Evolutionary conservation across 441 rosid species (phyloP).

Genomic region (Mallotus repandus): DNA sequence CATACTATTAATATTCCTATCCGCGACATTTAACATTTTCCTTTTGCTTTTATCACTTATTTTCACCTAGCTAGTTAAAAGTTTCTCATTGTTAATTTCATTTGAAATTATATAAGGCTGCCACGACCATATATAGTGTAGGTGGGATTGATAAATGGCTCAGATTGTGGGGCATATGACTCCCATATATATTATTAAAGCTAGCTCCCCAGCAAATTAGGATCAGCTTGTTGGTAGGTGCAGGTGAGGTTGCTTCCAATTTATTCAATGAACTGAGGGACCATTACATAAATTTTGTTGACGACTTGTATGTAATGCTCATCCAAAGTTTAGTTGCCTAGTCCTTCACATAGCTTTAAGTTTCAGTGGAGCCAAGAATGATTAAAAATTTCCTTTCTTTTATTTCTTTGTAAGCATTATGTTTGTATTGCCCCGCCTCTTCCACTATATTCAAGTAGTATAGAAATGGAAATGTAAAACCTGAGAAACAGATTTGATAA

Average conservation of each 20-base stretch:
- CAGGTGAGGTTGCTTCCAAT: slow-evolving; percentile 10
- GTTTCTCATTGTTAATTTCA: background rate
- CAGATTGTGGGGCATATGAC: background rate
- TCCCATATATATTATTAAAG: background rate
- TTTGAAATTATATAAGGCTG: background rate
- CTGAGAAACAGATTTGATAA: too few species aligned
- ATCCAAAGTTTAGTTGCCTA: background rate
- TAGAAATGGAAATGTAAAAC: too few species aligned
- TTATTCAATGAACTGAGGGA: slow-evolving; percentile 6
- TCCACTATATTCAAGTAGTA: too few species aligned
- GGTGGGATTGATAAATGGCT: slow-evolving; percentile 1
- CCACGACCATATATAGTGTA: background rate
- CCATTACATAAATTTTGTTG: background rate
- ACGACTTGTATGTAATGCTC: background rate
- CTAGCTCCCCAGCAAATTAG: background rate
- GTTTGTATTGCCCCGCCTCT: background rate
- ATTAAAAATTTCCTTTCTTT: background rate
- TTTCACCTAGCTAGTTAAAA: background rate
- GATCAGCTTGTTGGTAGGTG: slow-evolving; percentile 1
- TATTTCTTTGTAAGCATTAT: background rate
- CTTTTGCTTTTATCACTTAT: background rate
- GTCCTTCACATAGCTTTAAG: background rate
- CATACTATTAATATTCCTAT: too few species aligned
- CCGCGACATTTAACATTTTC: too few species aligned
- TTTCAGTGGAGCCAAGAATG: background rate